Evolutionary conservation across 306 rosid genomes (phyloP).

Genomic region (Medicago truncatula): MtrunA17r5.0-ANR NC_053043.1:12544501-12545000

Average conservation of each 20-base stretch:
- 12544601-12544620: neutral
- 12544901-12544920: slow-evolving; percentile 79
- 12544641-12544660: slow-evolving; percentile 55
- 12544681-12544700: slow-evolving; percentile 97
- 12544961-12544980: slow-evolving; percentile 92
- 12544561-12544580: slow-evolving; percentile 28
- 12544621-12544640: slow-evolving; percentile 18
- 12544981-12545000: slow-evolving; percentile 77
- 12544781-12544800: slow-evolving; percentile 15
- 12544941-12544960: slow-evolving; percentile 98
- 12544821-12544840: slow-evolving; percentile 63
- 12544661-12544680: slow-evolving; percentile 98
- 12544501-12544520: neutral
- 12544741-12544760: slow-evolving; percentile 77
- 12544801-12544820: slow-evolving; percentile 32
- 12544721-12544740: slow-evolving; percentile 97
- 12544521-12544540: slow-evolving; percentile 18
- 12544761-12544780: slow-evolving; percentile 23
- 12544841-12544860: slow-evolving; percentile 97
- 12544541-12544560: slow-evolving; percentile 10
- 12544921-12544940: slow-evolving; percentile 92
- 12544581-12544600: neutral
- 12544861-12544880: slow-evolving; percentile 93
- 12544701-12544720: slow-evolving; percentile 98
- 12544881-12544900: slow-evolving; percentile 86